Percentiles rank a stretch among this genome's conserved stretches.
Evolutionary conservation across 768 basidiomycete species (phyloP).

Genomic region (Podaxis mareebaensis): DNA sequence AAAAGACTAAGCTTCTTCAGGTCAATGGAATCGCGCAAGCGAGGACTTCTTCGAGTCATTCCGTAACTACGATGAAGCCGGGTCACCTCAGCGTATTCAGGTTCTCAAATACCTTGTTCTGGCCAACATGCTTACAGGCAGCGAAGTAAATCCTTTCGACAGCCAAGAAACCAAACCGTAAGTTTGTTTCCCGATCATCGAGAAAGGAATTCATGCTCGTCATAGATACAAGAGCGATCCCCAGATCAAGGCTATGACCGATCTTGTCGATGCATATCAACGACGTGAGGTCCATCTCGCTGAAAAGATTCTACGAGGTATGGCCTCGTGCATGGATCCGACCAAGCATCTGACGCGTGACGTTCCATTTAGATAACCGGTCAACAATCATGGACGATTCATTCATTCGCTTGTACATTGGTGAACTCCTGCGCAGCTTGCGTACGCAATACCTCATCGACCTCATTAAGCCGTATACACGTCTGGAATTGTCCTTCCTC

Average conservation of each 20-base stretch:
- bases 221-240: conserved; percentile 90
- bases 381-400: conserved; percentile 95
- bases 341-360: neutral
- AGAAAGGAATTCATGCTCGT: neutral
- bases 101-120: conserved; percentile 98
- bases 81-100: conserved; percentile 94
- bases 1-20: conserved; percentile 36
- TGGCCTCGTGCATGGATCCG: conserved; percentile 11
- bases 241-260: conserved; percentile 98
- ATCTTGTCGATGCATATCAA: conserved; percentile 95
- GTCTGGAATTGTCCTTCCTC: conserved; percentile 90
- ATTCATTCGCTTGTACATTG: conserved; percentile 95
- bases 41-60: conserved; percentile 99
- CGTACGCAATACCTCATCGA: conserved; percentile 97
- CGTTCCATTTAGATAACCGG: conserved; percentile 67
- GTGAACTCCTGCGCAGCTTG: conserved; percentile 90
- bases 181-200: conserved; percentile 26
- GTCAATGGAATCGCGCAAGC: conserved; percentile 95
- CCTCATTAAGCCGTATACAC: conserved; percentile 95
- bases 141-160: conserved; percentile 98
- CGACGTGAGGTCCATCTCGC: conserved; percentile 95
- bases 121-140: conserved; percentile 97
- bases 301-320: conserved; percentile 91
- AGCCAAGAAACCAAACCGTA: conserved; percentile 99
- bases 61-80: conserved; percentile 97